These are phyloP conservation scores for Fonsecaea multimorphosa DNA, from an alignment of 2,329 filamentous ascomycete species.

Conservation along the genomic window DNA sequence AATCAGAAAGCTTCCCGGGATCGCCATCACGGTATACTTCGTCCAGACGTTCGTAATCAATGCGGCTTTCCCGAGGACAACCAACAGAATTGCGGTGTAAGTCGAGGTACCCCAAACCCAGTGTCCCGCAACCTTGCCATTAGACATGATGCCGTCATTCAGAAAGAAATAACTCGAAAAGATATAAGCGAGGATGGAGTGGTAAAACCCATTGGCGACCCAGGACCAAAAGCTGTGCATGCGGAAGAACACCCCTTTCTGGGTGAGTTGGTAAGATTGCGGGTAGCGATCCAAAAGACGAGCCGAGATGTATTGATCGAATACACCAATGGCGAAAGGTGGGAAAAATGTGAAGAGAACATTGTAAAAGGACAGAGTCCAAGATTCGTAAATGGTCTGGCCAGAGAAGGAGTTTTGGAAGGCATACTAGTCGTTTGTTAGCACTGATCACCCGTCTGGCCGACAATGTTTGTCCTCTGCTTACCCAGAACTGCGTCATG, in stretches of 20 bases:
- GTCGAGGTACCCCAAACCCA: slow-evolving; percentile 98
- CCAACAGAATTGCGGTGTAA: slow-evolving; percentile 91
- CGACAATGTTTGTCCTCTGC: slow-evolving; percentile 43
- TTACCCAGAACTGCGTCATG: slow-evolving; percentile 98
- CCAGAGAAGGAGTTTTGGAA: slow-evolving; percentile 99
- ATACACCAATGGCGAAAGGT: slow-evolving; percentile 91
- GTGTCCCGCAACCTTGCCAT: slow-evolving; percentile 85
- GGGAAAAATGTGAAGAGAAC: slow-evolving; percentile 96
- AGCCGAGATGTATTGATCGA: slow-evolving; percentile 96
- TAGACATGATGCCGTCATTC: slow-evolving; percentile 75
- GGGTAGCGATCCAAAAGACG: slow-evolving; percentile 93
- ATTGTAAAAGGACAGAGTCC: slow-evolving; percentile 99
- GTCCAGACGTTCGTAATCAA: slow-evolving; percentile 98
- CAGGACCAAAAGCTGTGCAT: slow-evolving; percentile 91
- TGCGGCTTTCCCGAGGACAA: slow-evolving; percentile 91
- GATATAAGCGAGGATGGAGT: slow-evolving; percentile 91
- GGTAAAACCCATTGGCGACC: slow-evolving; percentile 94
- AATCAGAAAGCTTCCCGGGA: slow-evolving; percentile 87
- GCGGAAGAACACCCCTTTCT: slow-evolving; percentile 91
- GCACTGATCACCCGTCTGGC: slow-evolving; percentile 9
- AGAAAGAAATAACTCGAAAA: slow-evolving; percentile 81
- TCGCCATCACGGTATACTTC: slow-evolving; percentile 94
- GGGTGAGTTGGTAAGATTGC: slow-evolving; percentile 90
- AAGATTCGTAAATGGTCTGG: slow-evolving; percentile 97
- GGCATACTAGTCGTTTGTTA: slow-evolving; percentile 68